Conservation (phyloP, 805 yeast species). For the Pichia thaimueangensis region DNA sequence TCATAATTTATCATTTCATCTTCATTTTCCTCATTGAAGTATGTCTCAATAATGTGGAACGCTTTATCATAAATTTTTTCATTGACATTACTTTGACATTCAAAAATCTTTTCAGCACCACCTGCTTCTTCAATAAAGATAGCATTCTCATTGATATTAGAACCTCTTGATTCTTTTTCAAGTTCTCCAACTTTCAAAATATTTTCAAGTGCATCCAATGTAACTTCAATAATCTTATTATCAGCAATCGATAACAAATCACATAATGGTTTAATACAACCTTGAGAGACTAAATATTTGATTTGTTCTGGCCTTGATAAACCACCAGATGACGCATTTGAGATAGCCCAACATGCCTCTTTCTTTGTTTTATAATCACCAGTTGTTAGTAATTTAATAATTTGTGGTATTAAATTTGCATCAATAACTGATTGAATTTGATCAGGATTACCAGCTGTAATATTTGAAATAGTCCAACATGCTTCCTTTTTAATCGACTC, state of each 20-base stretch:
- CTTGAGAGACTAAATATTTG: slow-evolving; percentile 86
- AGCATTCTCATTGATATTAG: slow-evolving; percentile 77
- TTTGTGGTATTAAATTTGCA: slow-evolving; percentile 87
- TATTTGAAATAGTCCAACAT: slow-evolving; percentile 97
- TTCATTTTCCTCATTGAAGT: slow-evolving; percentile 82
- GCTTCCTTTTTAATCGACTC: slow-evolving; percentile 95
- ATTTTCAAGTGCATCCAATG: slow-evolving; percentile 91
- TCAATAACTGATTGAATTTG: slow-evolving; percentile 97
- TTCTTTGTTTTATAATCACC: slow-evolving; percentile 95
- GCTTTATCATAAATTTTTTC: slow-evolving; percentile 92
- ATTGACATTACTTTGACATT: slow-evolving; percentile 86
- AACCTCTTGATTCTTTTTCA: slow-evolving; percentile 72
- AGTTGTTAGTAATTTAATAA: slow-evolving; percentile 62
- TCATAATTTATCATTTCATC: slow-evolving; percentile 24
- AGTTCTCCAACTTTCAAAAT: slow-evolving; percentile 90
- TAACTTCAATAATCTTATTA: slow-evolving; percentile 86
- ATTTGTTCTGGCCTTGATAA: slow-evolving; percentile 87
- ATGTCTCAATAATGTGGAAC: slow-evolving; percentile 80
- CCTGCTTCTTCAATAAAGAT: slow-evolving; percentile 95
- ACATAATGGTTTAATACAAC: slow-evolving; percentile 95
- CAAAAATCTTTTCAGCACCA: slow-evolving; percentile 93
- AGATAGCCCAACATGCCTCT: slow-evolving; percentile 99
- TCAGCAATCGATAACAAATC: slow-evolving; percentile 86
- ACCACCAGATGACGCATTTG: slow-evolving; percentile 97
- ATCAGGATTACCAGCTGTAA: slow-evolving; percentile 93